Percentiles rank a stretch among this genome's conserved stretches.
Conservation (phyloP, 148 eudicot species). For the Pouteria glomerata region DNA sequence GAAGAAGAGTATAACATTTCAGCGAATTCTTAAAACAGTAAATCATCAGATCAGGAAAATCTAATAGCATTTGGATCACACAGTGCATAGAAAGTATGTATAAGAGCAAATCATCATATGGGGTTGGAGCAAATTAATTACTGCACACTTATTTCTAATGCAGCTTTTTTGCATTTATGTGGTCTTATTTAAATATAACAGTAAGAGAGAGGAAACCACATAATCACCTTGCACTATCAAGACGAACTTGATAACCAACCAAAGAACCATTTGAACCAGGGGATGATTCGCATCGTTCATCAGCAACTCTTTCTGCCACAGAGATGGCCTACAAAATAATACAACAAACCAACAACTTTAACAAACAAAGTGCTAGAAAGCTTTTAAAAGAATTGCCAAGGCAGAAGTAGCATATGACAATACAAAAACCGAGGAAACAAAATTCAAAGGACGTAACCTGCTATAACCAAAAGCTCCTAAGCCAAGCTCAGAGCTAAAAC, state of each 20-base stretch:
- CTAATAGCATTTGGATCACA: no score
- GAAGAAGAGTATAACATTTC: no score
- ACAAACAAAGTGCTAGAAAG: slow-evolving; percentile 1
- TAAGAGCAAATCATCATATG: no score
- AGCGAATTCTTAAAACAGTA: no score
- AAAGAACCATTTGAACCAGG: slow-evolving; percentile 83
- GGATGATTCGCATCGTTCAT: slow-evolving; percentile 90
- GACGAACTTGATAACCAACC: slow-evolving; percentile 98
- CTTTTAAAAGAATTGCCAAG: slow-evolving; percentile 5
- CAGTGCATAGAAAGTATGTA: no score
- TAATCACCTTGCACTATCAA: slow-evolving; percentile 89
- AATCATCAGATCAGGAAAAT: no score
- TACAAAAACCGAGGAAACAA: not conserved
- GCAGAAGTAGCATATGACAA: not conserved
- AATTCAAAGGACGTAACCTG: slow-evolving; percentile 1
- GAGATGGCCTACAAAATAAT: slow-evolving; percentile 65
- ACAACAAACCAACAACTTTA: slow-evolving; percentile 7
- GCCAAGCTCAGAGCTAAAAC: not conserved
- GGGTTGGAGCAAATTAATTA: no score
- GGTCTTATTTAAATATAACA: not conserved
- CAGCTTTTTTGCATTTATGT: not conserved
- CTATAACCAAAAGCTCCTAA: not conserved
- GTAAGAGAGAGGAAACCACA: not conserved
- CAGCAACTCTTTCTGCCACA: slow-evolving; percentile 98
- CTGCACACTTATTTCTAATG: no score